Conservation (phyloP, 2,329 filamentous ascomycete species). For the Phaeophleospora eucalypticola region DNA sequence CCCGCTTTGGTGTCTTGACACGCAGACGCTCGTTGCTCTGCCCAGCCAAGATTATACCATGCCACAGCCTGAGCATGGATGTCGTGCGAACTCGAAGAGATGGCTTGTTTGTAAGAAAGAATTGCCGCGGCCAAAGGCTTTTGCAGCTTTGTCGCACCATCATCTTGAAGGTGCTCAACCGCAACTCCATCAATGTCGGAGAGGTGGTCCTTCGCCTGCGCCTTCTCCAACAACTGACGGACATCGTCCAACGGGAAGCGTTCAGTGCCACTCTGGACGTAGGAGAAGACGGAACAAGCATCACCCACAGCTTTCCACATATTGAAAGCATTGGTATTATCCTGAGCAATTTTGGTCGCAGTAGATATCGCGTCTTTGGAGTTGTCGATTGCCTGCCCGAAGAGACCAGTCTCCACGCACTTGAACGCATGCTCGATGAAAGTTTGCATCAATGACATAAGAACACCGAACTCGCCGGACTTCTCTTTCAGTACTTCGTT, state of each 20-base stretch:
- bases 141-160: conserved; percentile 42
- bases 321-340: conserved; percentile 73
- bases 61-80: conserved; percentile 88
- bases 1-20: conserved; percentile 58
- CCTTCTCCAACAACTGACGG: conserved; percentile 54
- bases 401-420: conserved; percentile 76
- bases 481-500: conserved; percentile 64
- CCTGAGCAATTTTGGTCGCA: conserved; percentile 58
- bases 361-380: conserved; percentile 66
- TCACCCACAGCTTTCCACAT: conserved; percentile 92
- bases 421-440: conserved; percentile 76
- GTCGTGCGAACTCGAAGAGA: conserved; percentile 68
- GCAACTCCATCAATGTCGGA: conserved; percentile 63
- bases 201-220: conserved; percentile 58
- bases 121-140: conserved; percentile 62
- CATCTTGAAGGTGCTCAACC: conserved; percentile 12
- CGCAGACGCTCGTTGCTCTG: conserved; percentile 66
- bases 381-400: conserved; percentile 73
- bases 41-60: conserved; percentile 95
- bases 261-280: conserved; percentile 63
- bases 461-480: conserved; percentile 76
- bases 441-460: conserved; percentile 82
- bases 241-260: conserved; percentile 61
- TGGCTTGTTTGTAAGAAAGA: conserved; percentile 80
- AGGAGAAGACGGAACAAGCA: conserved; percentile 78